Evolutionary conservation across 768 basidiomycete species (phyloP).

Genomic region (Collybiopsis confluens): DNA sequence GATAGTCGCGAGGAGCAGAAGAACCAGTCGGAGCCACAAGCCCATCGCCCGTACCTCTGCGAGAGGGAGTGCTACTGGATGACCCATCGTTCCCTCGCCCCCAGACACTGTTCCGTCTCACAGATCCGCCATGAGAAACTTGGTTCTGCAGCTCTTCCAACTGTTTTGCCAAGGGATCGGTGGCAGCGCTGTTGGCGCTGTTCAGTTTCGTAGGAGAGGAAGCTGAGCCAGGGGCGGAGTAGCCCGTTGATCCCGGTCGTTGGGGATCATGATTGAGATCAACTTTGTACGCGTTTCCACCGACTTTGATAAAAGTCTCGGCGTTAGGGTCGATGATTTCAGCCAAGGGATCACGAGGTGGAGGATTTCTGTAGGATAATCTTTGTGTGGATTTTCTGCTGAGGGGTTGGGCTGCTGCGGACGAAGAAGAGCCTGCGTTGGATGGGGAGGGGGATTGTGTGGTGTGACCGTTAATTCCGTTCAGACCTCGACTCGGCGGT

Average conservation of each 20-base stretch:
- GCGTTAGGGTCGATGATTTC: conserved; percentile 63
- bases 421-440: conserved; percentile 9
- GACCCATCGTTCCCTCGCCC: conserved; percentile 12
- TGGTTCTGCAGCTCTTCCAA: conserved; percentile 55
- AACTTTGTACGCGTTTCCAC: conserved; percentile 61
- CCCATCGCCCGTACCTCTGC: conserved; percentile 9
- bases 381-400: conserved; percentile 20
- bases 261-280: conserved; percentile 68
- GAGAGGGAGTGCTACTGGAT: neutral
- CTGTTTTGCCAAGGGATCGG: conserved; percentile 66
- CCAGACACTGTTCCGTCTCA: conserved; percentile 41
- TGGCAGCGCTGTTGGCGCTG: conserved; percentile 20
- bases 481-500: conserved; percentile 23
- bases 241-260: conserved; percentile 15
- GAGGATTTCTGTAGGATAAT: conserved; percentile 20
- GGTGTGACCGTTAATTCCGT: conserved; percentile 24
- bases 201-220: conserved; percentile 25
- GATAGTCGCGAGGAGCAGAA: conserved; percentile 55
- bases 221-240: conserved; percentile 22
- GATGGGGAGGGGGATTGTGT: conserved; percentile 12
- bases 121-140: conserved; percentile 41
- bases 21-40: conserved; percentile 15
- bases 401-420: conserved; percentile 11
- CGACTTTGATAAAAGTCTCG: conserved; percentile 68
- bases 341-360: conserved; percentile 39